Evolutionary conservation across 2,329 filamentous ascomycete species (phyloP).

Genomic region (Biscogniauxia mediterranea): DNA sequence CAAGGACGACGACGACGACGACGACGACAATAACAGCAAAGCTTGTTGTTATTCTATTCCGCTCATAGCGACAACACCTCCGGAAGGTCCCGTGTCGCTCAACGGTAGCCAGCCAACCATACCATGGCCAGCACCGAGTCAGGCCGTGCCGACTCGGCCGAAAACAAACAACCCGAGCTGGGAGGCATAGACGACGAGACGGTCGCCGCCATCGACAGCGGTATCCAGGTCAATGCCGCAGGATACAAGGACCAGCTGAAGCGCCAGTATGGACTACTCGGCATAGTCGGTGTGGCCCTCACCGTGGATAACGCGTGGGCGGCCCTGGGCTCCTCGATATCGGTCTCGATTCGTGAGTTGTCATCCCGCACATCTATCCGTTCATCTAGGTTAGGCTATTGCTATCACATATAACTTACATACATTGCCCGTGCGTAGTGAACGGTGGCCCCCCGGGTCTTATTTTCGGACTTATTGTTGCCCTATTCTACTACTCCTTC

Average conservation of each 20-base stretch:
- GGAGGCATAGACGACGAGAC: slow-evolving; percentile 33
- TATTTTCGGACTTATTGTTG: slow-evolving; percentile 43
- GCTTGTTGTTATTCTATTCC: background rate
- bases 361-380: too few relatives aligned
- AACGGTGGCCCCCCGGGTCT: slow-evolving; percentile 43
- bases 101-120: background rate
- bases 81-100: background rate
- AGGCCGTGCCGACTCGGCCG: slow-evolving; percentile 6
- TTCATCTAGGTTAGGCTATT: slow-evolving; percentile 1
- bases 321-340: slow-evolving; percentile 60
- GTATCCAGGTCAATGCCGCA: slow-evolving; percentile 58
- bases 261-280: slow-evolving; percentile 60
- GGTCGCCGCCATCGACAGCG: slow-evolving; percentile 34
- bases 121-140: slow-evolving; percentile 6
- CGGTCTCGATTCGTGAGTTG: slow-evolving; percentile 46
- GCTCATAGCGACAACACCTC: background rate
- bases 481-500: slow-evolving; percentile 43
- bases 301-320: slow-evolving; percentile 67
- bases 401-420: slow-evolving; percentile 4
- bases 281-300: slow-evolving; percentile 57
- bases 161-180: slow-evolving; percentile 22
- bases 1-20: too few relatives aligned
- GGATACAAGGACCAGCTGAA: slow-evolving; percentile 63
- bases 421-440: slow-evolving; percentile 24
- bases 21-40: too few relatives aligned